A percentile compares a stretch with the other conserved stretches of the same genome.
These are phyloP conservation scores for Dioszegia hungarica DNA, from an alignment of 768 basidiomycete genomes.

Conservation along the genomic window DNA sequence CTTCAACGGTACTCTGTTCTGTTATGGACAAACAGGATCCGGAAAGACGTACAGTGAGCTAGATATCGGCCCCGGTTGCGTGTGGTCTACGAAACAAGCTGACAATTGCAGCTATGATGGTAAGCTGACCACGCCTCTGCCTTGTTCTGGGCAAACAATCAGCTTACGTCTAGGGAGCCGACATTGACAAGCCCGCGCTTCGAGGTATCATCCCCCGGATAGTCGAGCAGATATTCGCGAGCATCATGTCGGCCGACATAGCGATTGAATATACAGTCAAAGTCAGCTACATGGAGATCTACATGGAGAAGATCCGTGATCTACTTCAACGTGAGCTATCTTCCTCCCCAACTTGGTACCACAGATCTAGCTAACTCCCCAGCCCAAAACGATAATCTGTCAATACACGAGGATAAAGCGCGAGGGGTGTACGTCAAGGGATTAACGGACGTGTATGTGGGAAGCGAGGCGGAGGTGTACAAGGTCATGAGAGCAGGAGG, in stretches of 20 bases:
- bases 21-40: constrained; percentile 50
- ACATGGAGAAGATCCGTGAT: constrained; percentile 92
- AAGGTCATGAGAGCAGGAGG: constrained; percentile 99
- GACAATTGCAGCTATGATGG: constrained; percentile 90
- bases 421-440: constrained; percentile 97
- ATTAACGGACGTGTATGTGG: constrained; percentile 95
- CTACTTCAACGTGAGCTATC: constrained; percentile 77
- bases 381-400: constrained; percentile 97
- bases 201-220: constrained; percentile 97
- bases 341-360: not conserved
- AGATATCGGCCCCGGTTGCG: not conserved
- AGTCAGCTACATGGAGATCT: constrained; percentile 99
- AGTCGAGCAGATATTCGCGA: constrained; percentile 97
- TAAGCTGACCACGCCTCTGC: constrained; percentile 27
- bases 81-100: not conserved
- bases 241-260: constrained; percentile 89
- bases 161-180: constrained; percentile 68
- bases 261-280: constrained; percentile 98
- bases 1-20: constrained; percentile 92
- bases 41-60: constrained; percentile 50
- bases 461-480: constrained; percentile 89
- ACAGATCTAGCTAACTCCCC: constrained; percentile 4
- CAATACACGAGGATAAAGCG: constrained; percentile 96
- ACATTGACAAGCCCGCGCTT: constrained; percentile 88
- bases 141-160: not conserved